Percentiles rank a stretch among this genome's conserved stretches.
phyloP scores from a whole-genome alignment of 306 rosid species.

The Cicer chorassanicum region DNA sequence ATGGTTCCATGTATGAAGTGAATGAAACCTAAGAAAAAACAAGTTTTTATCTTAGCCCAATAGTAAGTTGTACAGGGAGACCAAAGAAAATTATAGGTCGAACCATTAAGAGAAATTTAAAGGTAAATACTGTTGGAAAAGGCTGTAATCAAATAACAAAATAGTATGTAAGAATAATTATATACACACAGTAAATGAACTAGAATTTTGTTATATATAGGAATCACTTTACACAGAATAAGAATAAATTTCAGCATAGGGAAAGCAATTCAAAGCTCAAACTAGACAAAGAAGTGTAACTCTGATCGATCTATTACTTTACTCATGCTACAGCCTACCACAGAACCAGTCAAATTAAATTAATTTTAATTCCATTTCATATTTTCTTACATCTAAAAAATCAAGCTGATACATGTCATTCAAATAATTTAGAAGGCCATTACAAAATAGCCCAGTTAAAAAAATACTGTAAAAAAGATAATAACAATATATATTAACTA shows the following conservation, averaged over 20 bases:
- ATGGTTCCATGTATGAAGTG: conserved; percentile 55
- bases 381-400: background rate
- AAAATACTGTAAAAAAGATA: background rate
- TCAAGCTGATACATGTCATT: background rate
- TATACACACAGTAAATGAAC: too few relatives aligned
- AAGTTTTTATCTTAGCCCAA: conserved; percentile 1
- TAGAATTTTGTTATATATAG: too few relatives aligned
- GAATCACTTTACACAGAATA: background rate
- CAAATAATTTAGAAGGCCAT: conserved; percentile 7
- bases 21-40: conserved; percentile 46
- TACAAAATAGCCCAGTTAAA: background rate
- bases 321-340: background rate
- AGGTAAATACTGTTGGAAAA: background rate
- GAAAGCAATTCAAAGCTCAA: background rate
- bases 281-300: conserved; percentile 6
- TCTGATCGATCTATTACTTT: background rate
- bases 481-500: background rate
- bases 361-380: background rate
- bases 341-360: background rate
- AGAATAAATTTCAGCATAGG: background rate
- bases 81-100: background rate
- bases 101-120: background rate
- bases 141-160: too few relatives aligned
- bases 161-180: too few relatives aligned
- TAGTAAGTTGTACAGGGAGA: background rate